Evolutionary conservation across 305 asterid species (phyloP).

Genomic region (Fraxinus paxiana): DNA sequence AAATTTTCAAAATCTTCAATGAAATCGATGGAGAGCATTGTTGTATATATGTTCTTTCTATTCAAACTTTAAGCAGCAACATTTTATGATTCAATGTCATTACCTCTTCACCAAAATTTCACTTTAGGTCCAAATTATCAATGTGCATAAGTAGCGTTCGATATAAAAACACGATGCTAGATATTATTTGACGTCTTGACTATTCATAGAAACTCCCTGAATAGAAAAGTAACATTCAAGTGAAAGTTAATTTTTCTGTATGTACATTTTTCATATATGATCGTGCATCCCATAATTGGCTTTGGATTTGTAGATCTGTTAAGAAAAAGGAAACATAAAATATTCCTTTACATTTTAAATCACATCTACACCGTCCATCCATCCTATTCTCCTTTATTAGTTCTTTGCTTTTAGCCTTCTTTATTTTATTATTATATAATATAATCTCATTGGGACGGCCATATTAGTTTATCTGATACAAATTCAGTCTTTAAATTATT

Average conservation of each 20-base stretch:
- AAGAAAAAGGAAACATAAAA: neutral
- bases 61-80: neutral
- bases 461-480: neutral
- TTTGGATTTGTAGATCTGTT: neutral
- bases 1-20: neutral
- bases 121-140: slow-evolving; percentile 11
- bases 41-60: neutral
- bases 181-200: neutral
- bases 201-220: neutral
- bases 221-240: neutral
- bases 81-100: neutral
- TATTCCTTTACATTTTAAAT: neutral
- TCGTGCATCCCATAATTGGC: slow-evolving; percentile 6
- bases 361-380: neutral
- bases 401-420: neutral
- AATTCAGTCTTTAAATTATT: neutral
- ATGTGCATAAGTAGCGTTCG: slow-evolving; percentile 5
- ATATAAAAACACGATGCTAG: neutral
- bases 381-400: neutral
- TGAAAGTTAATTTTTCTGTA: neutral
- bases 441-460: neutral
- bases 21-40: neutral
- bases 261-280: neutral
- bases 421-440: neutral
- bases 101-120: neutral